Conservation (phyloP, 1,139 yeast species). For the Taiozyma sp. region DNA sequence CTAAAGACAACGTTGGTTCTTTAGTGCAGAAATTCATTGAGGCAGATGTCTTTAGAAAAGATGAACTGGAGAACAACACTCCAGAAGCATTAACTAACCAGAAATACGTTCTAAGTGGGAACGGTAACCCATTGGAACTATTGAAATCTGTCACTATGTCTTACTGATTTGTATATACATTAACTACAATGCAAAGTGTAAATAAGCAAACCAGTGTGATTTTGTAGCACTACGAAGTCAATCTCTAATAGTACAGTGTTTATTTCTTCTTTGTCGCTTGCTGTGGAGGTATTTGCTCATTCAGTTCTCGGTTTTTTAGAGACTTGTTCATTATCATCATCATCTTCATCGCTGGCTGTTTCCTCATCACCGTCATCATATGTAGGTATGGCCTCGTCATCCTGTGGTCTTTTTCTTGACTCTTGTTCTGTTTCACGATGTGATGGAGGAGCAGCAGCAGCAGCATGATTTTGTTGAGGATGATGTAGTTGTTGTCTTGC, state of each 20-base stretch:
- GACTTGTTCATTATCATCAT: constrained; percentile 22
- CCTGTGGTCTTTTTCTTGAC: constrained; percentile 3
- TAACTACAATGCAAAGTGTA: not conserved
- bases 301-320: constrained; percentile 15
- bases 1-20: constrained; percentile 46
- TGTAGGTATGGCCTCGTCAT: constrained; percentile 2
- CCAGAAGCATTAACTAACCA: constrained; percentile 38
- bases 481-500: constrained; percentile 17
- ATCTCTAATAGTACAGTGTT: not conserved
- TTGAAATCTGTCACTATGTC: constrained; percentile 39
- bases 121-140: constrained; percentile 74
- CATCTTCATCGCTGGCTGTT: constrained; percentile 24
- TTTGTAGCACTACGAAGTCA: not conserved
- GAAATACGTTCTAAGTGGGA: constrained; percentile 61
- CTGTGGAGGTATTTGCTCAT: not conserved
- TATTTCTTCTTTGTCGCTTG: not conserved
- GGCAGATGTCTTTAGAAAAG: constrained; percentile 48
- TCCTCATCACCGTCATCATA: constrained; percentile 20
- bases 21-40: constrained; percentile 49
- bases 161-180: constrained; percentile 9
- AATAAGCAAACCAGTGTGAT: not conserved
- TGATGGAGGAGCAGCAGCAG: not conserved
- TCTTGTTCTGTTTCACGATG: constrained; percentile 5
- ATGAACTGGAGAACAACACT: constrained; percentile 28
- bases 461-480: not conserved